These are phyloP conservation scores for Monilinia vaccinii-corymbosi DNA, from an alignment of 2,329 filamentous ascomycete genomes.

Conservation along the genomic window DNA sequence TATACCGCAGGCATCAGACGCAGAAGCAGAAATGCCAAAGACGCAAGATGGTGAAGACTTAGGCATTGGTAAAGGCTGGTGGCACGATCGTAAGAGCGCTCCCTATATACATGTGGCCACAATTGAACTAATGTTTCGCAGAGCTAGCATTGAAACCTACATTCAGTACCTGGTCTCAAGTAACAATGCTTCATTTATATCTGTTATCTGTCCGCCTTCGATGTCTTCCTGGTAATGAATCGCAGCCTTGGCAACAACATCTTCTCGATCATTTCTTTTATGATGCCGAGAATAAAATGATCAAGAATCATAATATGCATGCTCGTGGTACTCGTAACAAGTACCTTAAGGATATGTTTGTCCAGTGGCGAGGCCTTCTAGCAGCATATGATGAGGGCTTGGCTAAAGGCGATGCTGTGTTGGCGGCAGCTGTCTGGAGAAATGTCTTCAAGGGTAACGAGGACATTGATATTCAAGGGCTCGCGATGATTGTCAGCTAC, in stretches of 20 bases:
- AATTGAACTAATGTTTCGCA: slow-evolving; percentile 31
- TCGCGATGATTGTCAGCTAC: slow-evolving; percentile 55
- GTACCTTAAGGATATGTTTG: slow-evolving; percentile 79
- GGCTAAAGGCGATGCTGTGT: slow-evolving; percentile 64
- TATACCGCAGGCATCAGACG: slow-evolving; percentile 18
- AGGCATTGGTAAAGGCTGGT: slow-evolving; percentile 64
- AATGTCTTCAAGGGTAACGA: slow-evolving; percentile 76
- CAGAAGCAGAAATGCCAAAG: slow-evolving; percentile 58
- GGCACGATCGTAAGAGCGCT: slow-evolving; percentile 66
- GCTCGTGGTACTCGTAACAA: slow-evolving; percentile 51
- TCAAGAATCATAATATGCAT: slow-evolving; percentile 63
- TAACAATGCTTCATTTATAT: slow-evolving; percentile 96
- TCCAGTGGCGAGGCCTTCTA: slow-evolving; percentile 83
- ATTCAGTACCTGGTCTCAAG: slow-evolving; percentile 92
- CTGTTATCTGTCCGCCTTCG: slow-evolving; percentile 76
- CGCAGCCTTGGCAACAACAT: slow-evolving; percentile 76
- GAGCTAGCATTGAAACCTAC: slow-evolving; percentile 73
- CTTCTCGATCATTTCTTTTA: slow-evolving; percentile 94
- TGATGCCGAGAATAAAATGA: slow-evolving; percentile 77
- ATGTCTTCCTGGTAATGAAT: slow-evolving; percentile 60
- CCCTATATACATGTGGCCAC: background rate
- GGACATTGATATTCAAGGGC: slow-evolving; percentile 49
- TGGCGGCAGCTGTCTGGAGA: slow-evolving; percentile 81
- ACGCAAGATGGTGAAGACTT: slow-evolving; percentile 75
- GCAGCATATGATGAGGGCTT: slow-evolving; percentile 79